Conservation (phyloP, 2,329 filamentous ascomycete genomes). For the Berkeleyomyces rouxiae region DNA sequence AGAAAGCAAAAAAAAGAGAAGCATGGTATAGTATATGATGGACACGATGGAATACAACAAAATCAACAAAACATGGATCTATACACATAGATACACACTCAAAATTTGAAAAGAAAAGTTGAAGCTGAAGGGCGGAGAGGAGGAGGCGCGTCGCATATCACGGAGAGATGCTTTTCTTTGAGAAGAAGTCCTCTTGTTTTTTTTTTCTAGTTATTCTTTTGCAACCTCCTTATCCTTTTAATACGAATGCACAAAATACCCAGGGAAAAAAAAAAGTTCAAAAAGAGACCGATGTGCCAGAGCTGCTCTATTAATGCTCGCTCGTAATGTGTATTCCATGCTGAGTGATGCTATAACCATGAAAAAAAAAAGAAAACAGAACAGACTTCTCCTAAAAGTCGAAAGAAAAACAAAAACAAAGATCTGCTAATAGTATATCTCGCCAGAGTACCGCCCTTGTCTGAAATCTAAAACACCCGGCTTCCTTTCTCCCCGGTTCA, state of each 20-base stretch:
- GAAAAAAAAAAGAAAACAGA: background rate
- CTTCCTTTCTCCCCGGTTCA: background rate
- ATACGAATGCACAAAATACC: too few relatives aligned
- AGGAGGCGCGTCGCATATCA: background rate
- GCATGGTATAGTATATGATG: background rate
- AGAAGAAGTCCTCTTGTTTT: slow-evolving; percentile 3
- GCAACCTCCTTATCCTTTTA: background rate
- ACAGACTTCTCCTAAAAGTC: background rate
- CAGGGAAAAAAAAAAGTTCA: too few relatives aligned
- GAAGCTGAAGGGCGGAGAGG: background rate
- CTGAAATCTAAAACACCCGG: background rate
- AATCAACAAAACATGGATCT: background rate
- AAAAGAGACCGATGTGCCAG: too few relatives aligned
- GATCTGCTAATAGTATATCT: background rate
- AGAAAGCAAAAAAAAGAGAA: background rate
- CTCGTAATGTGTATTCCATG: too few relatives aligned
- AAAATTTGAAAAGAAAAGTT: background rate
- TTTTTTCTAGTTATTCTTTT: background rate
- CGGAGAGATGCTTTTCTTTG: background rate
- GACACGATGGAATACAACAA: background rate
- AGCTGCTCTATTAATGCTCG: too few relatives aligned
- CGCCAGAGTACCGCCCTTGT: background rate
- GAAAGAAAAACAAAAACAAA: background rate
- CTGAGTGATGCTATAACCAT: background rate
- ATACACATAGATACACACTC: background rate